Conservation (phyloP, 2,329 filamentous ascomycete species). For the Fusarium sp. region DNA sequence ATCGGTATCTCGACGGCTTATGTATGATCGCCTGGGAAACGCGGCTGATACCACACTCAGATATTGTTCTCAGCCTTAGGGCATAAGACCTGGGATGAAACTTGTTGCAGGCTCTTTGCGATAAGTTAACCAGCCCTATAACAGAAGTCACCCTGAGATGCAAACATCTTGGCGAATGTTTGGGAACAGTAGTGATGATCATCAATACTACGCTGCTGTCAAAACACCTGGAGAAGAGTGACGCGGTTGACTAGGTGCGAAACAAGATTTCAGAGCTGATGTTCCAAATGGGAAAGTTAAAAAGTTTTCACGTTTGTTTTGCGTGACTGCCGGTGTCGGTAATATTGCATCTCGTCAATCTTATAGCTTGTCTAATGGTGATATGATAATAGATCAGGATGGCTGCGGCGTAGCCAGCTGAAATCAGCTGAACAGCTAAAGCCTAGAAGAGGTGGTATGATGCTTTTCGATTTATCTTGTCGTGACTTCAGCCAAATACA, state of each 20-base stretch:
- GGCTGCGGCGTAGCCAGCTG: not conserved
- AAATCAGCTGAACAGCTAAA: not conserved
- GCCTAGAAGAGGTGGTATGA: not conserved
- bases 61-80: not conserved
- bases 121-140: slow-evolving; percentile 17
- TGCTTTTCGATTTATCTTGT: not conserved
- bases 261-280: not conserved
- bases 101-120: slow-evolving; percentile 21
- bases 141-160: not conserved
- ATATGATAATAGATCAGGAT: not conserved
- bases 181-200: not conserved
- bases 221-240: not conserved
- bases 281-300: not conserved
- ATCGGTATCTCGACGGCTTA: slow-evolving; percentile 16
- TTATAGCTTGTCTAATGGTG: not conserved
- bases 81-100: slow-evolving; percentile 16
- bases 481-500: not conserved
- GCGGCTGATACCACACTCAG: slow-evolving; percentile 17
- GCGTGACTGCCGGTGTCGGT: not conserved
- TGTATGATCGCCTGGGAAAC: slow-evolving; percentile 35
- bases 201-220: slow-evolving; percentile 5
- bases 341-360: not conserved
- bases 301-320: not conserved
- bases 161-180: slow-evolving; percentile 16
- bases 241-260: not conserved